phyloP scores from a whole-genome alignment of 2,329 filamentous ascomycete genomes.

The Botryotinia narcissicola region DNA sequence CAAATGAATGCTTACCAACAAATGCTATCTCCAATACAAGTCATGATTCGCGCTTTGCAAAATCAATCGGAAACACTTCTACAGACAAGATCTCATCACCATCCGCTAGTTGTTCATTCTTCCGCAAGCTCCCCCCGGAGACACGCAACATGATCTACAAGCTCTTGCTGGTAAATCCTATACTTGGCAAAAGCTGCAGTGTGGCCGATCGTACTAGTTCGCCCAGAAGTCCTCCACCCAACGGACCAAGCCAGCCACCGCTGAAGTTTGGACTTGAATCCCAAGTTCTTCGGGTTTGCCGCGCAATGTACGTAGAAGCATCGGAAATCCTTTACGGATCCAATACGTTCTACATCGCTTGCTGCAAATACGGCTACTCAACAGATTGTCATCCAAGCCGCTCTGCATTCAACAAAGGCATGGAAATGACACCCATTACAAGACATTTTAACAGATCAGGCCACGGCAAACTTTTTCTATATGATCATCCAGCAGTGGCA shows the following conservation, averaged over 20 bases:
- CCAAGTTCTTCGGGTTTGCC: background rate
- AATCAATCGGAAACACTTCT: background rate
- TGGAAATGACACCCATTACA: background rate
- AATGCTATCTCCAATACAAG: background rate
- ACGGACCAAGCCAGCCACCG: background rate
- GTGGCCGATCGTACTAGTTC: background rate
- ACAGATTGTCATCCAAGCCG: background rate
- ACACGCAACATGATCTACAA: background rate
- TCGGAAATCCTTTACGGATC: background rate
- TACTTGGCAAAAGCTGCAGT: background rate
- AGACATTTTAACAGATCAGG: background rate
- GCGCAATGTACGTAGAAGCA: background rate
- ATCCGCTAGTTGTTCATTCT: background rate
- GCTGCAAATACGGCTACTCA: background rate
- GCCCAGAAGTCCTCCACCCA: background rate
- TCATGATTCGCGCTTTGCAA: no score
- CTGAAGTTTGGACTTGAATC: background rate
- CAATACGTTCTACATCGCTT: background rate
- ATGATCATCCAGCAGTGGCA: background rate
- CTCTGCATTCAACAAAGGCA: background rate
- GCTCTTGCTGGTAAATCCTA: background rate
- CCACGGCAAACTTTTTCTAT: background rate
- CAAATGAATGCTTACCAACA: background rate
- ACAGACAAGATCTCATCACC: background rate
- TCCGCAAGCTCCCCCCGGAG: background rate